Evolutionary conservation across 345 rosid genomes (phyloP), one percentile per base, ranked within the genome.

Genomic region (Eucalyptus cloeziana): DNA sequence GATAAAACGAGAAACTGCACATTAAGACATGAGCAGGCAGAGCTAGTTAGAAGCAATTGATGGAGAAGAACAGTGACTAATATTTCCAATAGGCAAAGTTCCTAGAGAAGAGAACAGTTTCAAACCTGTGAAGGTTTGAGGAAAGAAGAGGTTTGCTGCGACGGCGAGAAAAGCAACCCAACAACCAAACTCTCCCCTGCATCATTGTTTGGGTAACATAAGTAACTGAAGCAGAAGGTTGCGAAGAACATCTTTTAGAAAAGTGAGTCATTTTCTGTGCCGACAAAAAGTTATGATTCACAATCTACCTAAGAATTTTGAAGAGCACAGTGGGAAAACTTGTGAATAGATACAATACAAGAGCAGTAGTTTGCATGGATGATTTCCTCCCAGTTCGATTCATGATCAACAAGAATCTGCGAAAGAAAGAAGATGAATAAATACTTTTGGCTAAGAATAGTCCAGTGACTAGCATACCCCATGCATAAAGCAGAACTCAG

Each of bases 111-210:
- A 50, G 44, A 51, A 71, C 62, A 87, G 40, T 64, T 87, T 62
- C 45, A 50, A 89, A 93, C 95, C 92, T 92, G 92, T 92, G 91
- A 91, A 89, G 45, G 89, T 91, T 94, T 87, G 87, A 85, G 94
- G 95, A 76, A 90, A 89, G 81, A 91, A 92, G 86, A 93, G 87
- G 86, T 93, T 93, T 43, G 89, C 91, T 67, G 87, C 90, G 56
- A 92, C 87, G 14, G 93, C 93, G 62, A 94, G 91, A 90, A 92
- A 94, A 47, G 95, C 94, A 86, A 94, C 71, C 94, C 93, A 94
- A 89, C 62, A 49, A 86, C 96, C 95, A 89, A 94, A 91, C 88
- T 93, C 90, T 40, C 93, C 95, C 88, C 92, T 94, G 94, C 92
- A 91, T 87, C 87, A 87, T 89, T 62, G 25, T 33, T 69, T n/a